phyloP scores from a whole-genome alignment of 331 rosid species.

The Stylosanthes scabra region DNA sequence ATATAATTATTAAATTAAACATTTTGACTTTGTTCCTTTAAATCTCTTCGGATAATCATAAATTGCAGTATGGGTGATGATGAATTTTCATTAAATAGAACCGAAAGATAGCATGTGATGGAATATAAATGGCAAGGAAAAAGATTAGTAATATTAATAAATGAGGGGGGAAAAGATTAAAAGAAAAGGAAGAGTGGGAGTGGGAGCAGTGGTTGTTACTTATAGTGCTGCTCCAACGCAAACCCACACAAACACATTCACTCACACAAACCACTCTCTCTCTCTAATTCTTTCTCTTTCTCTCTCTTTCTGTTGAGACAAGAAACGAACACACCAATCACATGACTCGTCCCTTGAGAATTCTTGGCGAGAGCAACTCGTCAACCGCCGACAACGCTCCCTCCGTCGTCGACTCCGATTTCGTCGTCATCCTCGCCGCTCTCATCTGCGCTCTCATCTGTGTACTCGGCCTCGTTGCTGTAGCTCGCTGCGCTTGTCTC shows the following conservation, averaged over 20 bases:
- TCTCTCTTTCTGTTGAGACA: neutral
- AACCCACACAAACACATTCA: neutral
- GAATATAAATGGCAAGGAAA: neutral
- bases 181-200: neutral
- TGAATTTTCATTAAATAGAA: neutral
- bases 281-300: neutral
- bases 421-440: slow-evolving; percentile 74
- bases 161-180: too few species aligned
- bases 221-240: slow-evolving; percentile 5
- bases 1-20: too few species aligned
- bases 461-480: slow-evolving; percentile 73
- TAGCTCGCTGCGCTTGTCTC: slow-evolving; percentile 82
- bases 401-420: slow-evolving; percentile 58
- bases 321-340: slow-evolving; percentile 1
- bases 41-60: too few species aligned
- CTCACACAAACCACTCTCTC: neutral
- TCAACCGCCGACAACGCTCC: slow-evolving; percentile 41
- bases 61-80: too few species aligned
- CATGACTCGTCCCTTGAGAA: slow-evolving; percentile 72
- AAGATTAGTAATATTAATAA: neutral
- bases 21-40: too few species aligned
- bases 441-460: slow-evolving; percentile 84
- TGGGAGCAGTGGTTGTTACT: neutral
- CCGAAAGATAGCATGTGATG: neutral
- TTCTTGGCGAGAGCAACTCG: slow-evolving; percentile 54